Evolutionary conservation across 148 eudicot genomes (phyloP), one percentile per base, ranked within the genome.

Genomic region (Nepenthes gracilis): DNA sequence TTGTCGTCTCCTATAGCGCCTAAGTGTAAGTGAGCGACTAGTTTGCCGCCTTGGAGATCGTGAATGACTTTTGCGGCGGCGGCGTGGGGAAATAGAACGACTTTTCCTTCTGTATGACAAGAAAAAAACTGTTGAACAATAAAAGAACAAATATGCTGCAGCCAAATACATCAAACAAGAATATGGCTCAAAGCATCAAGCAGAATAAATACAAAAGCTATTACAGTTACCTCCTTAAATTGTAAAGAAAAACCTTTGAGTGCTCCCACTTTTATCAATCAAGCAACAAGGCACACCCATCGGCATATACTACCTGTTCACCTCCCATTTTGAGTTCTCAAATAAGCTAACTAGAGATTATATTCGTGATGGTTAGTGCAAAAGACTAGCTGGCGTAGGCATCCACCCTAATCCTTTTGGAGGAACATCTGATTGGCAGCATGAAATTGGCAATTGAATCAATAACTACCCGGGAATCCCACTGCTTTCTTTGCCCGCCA

Each of bases 231-330:
- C 98, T 92, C 84, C 77, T 63, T 74, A 72, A 54, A 73, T 70
- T 74, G 91, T 64, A 77, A 84, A 80, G 81, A 78, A 76, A 78
- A 85, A 80, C 78, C 85, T 73, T 67, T 73, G 76, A 38, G 75
- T 70, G 82, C 87, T 79, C 86, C 96, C 78, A 70, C 94, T 78
- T 85, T 85, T 79, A 83, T 79, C 82, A 79, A 73, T 69, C 80
- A 77, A 77, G 74, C 85, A 78, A 78, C 79, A 76, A 76, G 76
- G 80, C 77, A 88, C 80, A 81, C 77, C 79, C 76, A 79, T 73
- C 81, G 63, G 83, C 96, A 77, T 76, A 79, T 74, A 88, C 75
- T 76, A 83, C 81, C 84, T 75, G 81, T 83, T 78, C 68, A 69
- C 86, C 76, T 81, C 80, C 83, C 82, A 74, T 55, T 8, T 40